Base-by-base conservation (phyloP, 805 yeast genomes). In the Blastobotrys parvus region DNA sequence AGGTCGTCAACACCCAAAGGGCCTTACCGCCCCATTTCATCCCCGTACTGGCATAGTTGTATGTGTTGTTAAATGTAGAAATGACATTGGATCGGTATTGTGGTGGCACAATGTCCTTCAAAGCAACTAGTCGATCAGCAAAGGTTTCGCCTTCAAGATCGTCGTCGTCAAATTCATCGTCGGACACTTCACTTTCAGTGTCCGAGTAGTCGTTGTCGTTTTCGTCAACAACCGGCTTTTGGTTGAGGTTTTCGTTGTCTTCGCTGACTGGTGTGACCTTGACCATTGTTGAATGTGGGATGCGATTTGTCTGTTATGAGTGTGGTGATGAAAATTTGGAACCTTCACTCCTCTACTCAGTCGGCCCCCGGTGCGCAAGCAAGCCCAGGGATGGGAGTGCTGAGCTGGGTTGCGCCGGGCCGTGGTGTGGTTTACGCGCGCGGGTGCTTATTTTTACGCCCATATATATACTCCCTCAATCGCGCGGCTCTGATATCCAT, bases 61-160 rank as follows among this genome's bases (percentile, higher is more conserved):
- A 38, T 15, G 67, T 55, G 21, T 63, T 38, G 32, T 58, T 47
- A 47, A 61, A 56, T 20, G 67, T 38, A 30, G 55, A 48, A 20
- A 62, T 45, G 42, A 82, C 52, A 42, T 58, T 56, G 39, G 71
- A 66, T 70, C 97, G 82, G 63, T 84, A 88, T 54, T 75, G 74
- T 54, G 97, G 97, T 38, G 97, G 86, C 41, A 92, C 70, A 43
- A 90, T 84, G 62, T 92, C 97, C 65, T 81, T 87, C 57, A 92
- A 75, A 40, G 99, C 98, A 49, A 77, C 77, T 50, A 92, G 64
- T 75, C 99, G 83, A 56, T 92, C 97, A 47, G 71, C 65, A 15
- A 92, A 52, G 25, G 95, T 80, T 71, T 92, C 99, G 59, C 80
- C 77, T 58, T 79, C 84, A 45, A 70, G 56, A 61, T 84, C 86